Base-by-base conservation (phyloP, 257 asterid genomes). In the Mitragyna speciosa region DNA sequence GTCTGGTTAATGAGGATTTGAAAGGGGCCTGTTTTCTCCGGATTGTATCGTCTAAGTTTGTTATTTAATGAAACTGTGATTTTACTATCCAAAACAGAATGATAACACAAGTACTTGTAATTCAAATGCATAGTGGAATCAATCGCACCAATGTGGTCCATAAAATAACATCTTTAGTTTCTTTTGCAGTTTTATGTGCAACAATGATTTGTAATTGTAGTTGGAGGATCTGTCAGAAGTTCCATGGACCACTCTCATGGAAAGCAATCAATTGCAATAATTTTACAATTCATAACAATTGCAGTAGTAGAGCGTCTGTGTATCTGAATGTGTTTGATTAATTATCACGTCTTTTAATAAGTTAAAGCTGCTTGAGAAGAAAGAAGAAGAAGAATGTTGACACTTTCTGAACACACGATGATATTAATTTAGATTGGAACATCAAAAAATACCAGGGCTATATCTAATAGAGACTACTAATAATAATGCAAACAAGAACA, bases 391-490 rank as follows among this genome's bases (percentile, higher is more conserved):
- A n/a, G n/a, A n/a, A n/a, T n/a, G n/a, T n/a, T 14, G 70, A 36
- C 73, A 71, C 77, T 30, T 72, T 79, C 7, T 64, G 58, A 68
- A 69, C 81, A 85, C 89, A 81, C 84, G 82, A 74, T 70, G 82
- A 86, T 79, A 83, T 78, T 83, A 83, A 84, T 74, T 82, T 45
- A 82, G 77, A 88, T 80, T 70, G 85, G 72, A 86, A 83, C 78
- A 78, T 83, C 67, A 84, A 83, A 78, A 83, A 87, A 77, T 83
- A 89, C 90, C 81, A 76, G 80, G 11, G 78, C 76, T 78, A 76
- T 72, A 65, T 82, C 76, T 83, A 81, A 78, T 81, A 61, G 64
- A 74, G 61, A 74, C 49, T 81, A 56, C 74, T 72, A 82, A 70
- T 67, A 59, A 73, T 75, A 73, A 82, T 76, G 66, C 83, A 85